Evolutionary conservation across 2,329 filamentous ascomycete species (phyloP).

Genomic region (Davidsoniella virescens): DNA sequence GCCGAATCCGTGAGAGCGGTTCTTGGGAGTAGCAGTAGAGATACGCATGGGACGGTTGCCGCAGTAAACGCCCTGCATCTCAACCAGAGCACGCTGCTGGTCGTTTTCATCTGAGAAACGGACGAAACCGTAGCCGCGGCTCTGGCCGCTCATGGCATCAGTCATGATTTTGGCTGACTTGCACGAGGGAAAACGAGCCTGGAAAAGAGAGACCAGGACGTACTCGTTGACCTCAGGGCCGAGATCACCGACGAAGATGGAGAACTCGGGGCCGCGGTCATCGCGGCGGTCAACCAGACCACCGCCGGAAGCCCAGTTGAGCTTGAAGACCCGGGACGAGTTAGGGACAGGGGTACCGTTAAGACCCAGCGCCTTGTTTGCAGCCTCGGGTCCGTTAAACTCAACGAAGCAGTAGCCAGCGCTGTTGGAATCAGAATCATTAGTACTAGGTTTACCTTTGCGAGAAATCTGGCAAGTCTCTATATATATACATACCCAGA

Average conservation of each 20-base stretch:
- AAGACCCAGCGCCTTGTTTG: slow-evolving; percentile 75
- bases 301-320: slow-evolving; percentile 97
- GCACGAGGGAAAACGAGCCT: slow-evolving; percentile 89
- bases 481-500: slow-evolving; percentile 52
- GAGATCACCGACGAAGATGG: slow-evolving; percentile 94
- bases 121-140: slow-evolving; percentile 93
- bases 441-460: not conserved
- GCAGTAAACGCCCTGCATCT: slow-evolving; percentile 99
- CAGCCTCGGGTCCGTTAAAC: slow-evolving; percentile 67
- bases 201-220: slow-evolving; percentile 91
- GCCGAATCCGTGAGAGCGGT: slow-evolving; percentile 35
- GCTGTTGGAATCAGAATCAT: slow-evolving; percentile 32
- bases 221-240: slow-evolving; percentile 98
- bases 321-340: slow-evolving; percentile 88
- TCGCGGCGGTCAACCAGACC: slow-evolving; percentile 89
- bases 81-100: slow-evolving; percentile 84
- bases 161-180: slow-evolving; percentile 99
- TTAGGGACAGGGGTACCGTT: slow-evolving; percentile 87
- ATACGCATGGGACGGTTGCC: slow-evolving; percentile 98
- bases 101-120: slow-evolving; percentile 92
- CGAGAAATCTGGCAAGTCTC: not conserved
- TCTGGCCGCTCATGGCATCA: slow-evolving; percentile 93
- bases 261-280: slow-evolving; percentile 89
- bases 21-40: slow-evolving; percentile 94
- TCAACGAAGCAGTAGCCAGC: slow-evolving; percentile 98